Evolutionary conservation across 257 asterid species (phyloP), one percentile per base, ranked within the genome.

Genomic region (Ajuga chamaepitys): DNA sequence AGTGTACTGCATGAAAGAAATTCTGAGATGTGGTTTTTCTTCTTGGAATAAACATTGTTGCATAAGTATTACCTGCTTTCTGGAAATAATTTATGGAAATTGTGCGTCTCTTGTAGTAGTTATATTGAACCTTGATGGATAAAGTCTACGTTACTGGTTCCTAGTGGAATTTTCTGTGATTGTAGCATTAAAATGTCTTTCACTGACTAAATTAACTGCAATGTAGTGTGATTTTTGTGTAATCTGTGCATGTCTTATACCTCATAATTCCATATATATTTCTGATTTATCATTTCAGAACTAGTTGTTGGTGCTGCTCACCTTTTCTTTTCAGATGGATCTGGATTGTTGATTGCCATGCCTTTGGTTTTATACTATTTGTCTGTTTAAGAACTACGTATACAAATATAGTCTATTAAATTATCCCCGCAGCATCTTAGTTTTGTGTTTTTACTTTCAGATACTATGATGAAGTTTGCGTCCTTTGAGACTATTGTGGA

Each of bases 391-490:
- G 4, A n/a, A n/a, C n/a, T n/a, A n/a, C n/a, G n/a, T n/a, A n/a
- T n/a, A n/a, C n/a, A n/a, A n/a, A n/a, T n/a, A n/a, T n/a, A n/a
- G n/a, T n/a, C n/a, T n/a, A n/a, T 16, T 20, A 63, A 41, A 58
- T 48, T 65, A 5, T 1, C 26, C 65, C 25, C 26, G 5, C 32
- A 16, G 14, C 21, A 17, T 7, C 50, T 37, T 51, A 26, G 20
- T 25, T 50, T 11, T 30, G 62, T 28, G 12, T 67, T 64, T 70
- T 51, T 20, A 21, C 48, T 56, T 83, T 66, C 94, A 89, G 97
- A 89, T 68, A 89, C 97, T 1, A 87, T 89, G 97, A 89, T 89
- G 97, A 89, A 89, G 83, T 89, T 89, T 72, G 95, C 95, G 9
- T 86, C 94, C 34, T 89, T 89, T 52, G 95, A 89, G 85, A 83